phyloP scores from a whole-genome alignment of 2,329 filamentous ascomycete species.

The Thielaviopsis euricoi region DNA sequence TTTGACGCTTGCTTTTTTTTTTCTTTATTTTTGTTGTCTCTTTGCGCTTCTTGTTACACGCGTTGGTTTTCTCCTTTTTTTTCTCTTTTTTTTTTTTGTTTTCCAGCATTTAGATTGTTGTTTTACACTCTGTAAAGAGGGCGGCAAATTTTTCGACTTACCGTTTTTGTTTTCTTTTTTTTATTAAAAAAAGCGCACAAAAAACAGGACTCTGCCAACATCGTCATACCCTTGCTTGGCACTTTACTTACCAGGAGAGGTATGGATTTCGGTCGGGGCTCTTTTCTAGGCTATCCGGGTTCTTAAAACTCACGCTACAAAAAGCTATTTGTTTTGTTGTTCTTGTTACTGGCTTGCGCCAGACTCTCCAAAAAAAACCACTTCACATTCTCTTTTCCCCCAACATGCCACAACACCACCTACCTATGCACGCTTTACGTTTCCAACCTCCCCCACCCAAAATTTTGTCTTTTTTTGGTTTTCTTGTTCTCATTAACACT shows the following conservation, averaged over 20 bases:
- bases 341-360: no score
- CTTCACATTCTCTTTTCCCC: no score
- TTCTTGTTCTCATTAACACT: neutral
- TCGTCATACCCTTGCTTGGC: no score
- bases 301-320: no score
- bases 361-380: no score
- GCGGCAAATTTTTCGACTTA: slow-evolving; percentile 7
- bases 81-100: slow-evolving; percentile 2
- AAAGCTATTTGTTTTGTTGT: no score
- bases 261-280: no score
- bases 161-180: neutral
- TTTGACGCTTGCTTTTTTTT: neutral
- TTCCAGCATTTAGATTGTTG: slow-evolving; percentile 4
- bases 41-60: neutral
- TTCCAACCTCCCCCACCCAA: no score
- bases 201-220: no score
- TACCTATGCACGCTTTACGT: neutral
- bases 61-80: slow-evolving; percentile 1
- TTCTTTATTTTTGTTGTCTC: neutral
- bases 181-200: neutral
- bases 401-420: neutral
- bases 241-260: no score
- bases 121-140: slow-evolving; percentile 9
- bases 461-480: neutral
- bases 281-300: no score